These are phyloP conservation scores for Silene coronaria DNA, from an alignment of 179 eudicot genomes.

Conservation along the genomic window DNA sequence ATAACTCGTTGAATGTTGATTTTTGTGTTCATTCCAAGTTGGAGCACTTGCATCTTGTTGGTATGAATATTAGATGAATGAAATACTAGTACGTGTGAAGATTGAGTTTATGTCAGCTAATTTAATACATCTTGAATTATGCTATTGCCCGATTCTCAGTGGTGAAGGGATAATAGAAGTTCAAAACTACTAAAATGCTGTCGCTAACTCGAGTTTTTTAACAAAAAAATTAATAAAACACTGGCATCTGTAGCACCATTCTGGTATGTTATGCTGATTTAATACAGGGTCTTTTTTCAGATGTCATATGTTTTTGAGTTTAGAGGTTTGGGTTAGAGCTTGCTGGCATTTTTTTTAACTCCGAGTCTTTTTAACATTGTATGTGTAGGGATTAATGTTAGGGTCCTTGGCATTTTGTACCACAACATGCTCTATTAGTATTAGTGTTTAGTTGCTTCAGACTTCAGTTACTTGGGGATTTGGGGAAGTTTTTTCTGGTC, in stretches of 20 bases:
- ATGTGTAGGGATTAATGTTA: too few relatives aligned
- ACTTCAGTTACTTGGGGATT: conserved; percentile 2
- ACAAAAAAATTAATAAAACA: too few relatives aligned
- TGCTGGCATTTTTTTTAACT: too few relatives aligned
- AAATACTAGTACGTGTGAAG: background rate
- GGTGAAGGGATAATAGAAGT: background rate
- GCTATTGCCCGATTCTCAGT: background rate
- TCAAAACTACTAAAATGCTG: background rate
- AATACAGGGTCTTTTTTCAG: background rate
- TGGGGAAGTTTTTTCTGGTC: background rate
- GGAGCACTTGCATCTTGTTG: background rate
- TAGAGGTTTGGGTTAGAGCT: too few relatives aligned
- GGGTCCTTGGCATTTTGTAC: background rate
- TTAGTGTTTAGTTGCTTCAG: background rate
- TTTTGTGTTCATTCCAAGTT: background rate
- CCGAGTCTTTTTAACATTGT: too few relatives aligned
- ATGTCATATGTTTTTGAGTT: background rate
- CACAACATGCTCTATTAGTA: background rate
- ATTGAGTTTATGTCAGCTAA: background rate
- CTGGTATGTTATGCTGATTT: background rate
- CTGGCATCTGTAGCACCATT: background rate
- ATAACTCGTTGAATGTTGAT: too few relatives aligned
- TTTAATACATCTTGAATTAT: background rate
- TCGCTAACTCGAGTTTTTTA: background rate
- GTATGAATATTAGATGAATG: background rate